These are phyloP conservation scores for Phytophthora syringae DNA, from an alignment of 352 stramenopile genomes.

Conservation along the genomic window DNA sequence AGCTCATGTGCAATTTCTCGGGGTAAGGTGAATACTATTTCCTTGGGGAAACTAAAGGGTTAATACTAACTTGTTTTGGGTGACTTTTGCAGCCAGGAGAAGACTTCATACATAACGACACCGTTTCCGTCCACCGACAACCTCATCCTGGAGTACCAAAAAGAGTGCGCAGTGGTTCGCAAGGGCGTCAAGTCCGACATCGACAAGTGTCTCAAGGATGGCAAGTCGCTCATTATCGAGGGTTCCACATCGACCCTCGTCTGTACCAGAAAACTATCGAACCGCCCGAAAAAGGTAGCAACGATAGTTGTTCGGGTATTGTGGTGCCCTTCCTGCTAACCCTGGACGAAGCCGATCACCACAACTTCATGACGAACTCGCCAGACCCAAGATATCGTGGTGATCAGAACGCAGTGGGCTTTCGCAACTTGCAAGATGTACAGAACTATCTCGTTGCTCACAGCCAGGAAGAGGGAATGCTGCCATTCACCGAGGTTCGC, in stretches of 20 bases:
- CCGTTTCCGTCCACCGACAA: slow-evolving; percentile 65
- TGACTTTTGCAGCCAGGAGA: slow-evolving; percentile 43
- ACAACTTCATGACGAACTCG: slow-evolving; percentile 84
- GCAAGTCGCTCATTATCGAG: slow-evolving; percentile 91
- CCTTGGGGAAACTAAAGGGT: no score
- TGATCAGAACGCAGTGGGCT: slow-evolving; percentile 55
- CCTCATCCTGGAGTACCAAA: slow-evolving; percentile 74
- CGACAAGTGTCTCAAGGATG: slow-evolving; percentile 90
- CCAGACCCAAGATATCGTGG: slow-evolving; percentile 83
- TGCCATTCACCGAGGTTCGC: slow-evolving; percentile 78
- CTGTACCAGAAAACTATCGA: slow-evolving; percentile 82
- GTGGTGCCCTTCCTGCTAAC: slow-evolving; percentile 83
- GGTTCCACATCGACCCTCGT: slow-evolving; percentile 86
- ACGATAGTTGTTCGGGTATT: slow-evolving; percentile 63
- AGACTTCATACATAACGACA: slow-evolving; percentile 72
- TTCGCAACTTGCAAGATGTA: slow-evolving; percentile 80
- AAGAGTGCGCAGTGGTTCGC: slow-evolving; percentile 82
- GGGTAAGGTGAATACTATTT: slow-evolving; percentile 51
- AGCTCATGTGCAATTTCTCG: slow-evolving; percentile 92
- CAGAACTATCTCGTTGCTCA: slow-evolving; percentile 77
- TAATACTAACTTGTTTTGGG: background rate
- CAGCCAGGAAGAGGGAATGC: slow-evolving; percentile 43
- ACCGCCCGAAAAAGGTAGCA: slow-evolving; percentile 33
- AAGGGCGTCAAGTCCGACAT: slow-evolving; percentile 87
- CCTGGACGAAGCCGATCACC: slow-evolving; percentile 69